These are phyloP conservation scores for Acanthamoeba pearcei DNA, from an alignment of 208 protist genomes.

Conservation along the genomic window DNA sequence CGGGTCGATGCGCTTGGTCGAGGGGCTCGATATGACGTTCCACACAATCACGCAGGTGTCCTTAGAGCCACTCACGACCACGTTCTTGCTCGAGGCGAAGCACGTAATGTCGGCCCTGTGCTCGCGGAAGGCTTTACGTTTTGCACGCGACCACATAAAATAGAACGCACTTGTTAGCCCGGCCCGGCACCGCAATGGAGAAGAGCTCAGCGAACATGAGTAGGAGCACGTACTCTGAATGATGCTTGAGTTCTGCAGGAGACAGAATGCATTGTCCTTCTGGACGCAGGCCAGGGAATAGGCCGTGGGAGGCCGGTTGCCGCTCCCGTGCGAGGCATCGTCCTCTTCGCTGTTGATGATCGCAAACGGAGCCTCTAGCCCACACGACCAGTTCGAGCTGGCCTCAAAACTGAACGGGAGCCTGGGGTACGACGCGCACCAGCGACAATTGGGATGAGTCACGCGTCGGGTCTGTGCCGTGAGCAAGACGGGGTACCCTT, in stretches of 20 bases:
- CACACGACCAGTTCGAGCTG: slow-evolving; percentile 18
- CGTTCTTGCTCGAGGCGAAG: slow-evolving; percentile 45
- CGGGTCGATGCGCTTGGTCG: slow-evolving; percentile 55
- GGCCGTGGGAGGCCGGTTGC: slow-evolving; percentile 29
- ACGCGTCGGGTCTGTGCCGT: neutral
- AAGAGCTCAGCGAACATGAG: neutral
- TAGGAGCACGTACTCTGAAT: slow-evolving; percentile 11
- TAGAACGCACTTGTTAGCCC: neutral
- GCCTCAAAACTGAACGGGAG: slow-evolving; percentile 54
- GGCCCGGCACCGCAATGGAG: too few relatives aligned
- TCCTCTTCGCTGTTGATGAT: slow-evolving; percentile 50
- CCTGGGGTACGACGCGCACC: neutral
- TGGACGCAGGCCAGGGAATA: slow-evolving; percentile 35
- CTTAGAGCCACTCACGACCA: slow-evolving; percentile 47
- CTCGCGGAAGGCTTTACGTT: slow-evolving; percentile 17
- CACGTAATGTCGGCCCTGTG: slow-evolving; percentile 65
- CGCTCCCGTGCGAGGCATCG: neutral
- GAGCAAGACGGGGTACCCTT: neutral
- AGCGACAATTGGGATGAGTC: neutral
- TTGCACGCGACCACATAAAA: too few relatives aligned
- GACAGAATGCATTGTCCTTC: slow-evolving; percentile 58
- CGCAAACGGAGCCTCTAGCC: slow-evolving; percentile 49
- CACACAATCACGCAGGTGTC: slow-evolving; percentile 66
- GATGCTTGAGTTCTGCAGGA: slow-evolving; percentile 51
- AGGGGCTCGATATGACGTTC: neutral